Conservation (phyloP, 2,329 filamentous ascomycete species). For the Fonsecaea pugnacius region DNA sequence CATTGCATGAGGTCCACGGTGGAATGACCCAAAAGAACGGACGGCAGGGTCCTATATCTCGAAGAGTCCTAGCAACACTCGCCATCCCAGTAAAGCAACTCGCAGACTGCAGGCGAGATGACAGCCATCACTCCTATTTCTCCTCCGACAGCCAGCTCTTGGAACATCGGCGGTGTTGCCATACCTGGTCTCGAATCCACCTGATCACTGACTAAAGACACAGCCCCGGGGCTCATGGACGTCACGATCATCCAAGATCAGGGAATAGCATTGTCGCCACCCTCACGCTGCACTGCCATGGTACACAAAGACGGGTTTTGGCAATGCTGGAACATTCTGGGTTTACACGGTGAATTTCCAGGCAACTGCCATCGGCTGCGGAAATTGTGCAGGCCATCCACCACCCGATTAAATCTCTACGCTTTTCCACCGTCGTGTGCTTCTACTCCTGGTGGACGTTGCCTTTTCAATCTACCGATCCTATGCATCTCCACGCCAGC, state of each 20-base stretch:
- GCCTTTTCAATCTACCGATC: too few relatives aligned
- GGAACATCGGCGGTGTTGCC: too few relatives aligned
- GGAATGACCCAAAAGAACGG: background rate
- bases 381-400: too few relatives aligned
- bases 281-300: background rate
- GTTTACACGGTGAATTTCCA: background rate
- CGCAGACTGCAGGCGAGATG: background rate
- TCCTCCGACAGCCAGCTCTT: background rate
- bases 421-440: too few relatives aligned
- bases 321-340: background rate
- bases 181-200: too few relatives aligned
- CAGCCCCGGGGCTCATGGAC: background rate
- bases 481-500: too few relatives aligned
- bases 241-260: background rate
- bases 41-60: background rate
- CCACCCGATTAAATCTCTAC: too few relatives aligned
- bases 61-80: background rate
- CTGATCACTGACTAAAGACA: background rate
- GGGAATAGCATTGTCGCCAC: background rate
- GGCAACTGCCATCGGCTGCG: background rate
- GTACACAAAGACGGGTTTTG: background rate
- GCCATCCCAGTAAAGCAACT: background rate
- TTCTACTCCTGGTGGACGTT: too few relatives aligned
- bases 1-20: slow-evolving; percentile 37
- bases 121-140: background rate